phyloP scores from a whole-genome alignment of 306 rosid genomes.

The Lagenaria siceraria region DNA sequence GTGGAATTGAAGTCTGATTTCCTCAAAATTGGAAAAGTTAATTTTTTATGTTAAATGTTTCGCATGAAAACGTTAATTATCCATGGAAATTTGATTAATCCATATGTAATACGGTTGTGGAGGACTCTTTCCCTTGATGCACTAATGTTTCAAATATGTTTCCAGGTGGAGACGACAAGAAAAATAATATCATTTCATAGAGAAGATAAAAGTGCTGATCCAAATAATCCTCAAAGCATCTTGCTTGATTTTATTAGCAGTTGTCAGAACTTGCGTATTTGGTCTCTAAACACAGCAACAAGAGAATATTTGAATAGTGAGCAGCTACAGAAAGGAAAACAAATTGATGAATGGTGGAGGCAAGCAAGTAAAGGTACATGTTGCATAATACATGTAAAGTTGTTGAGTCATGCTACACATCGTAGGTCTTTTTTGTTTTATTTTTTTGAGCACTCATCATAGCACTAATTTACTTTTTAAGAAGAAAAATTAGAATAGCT shows the following conservation, averaged over 20 bases:
- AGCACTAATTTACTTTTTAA: neutral
- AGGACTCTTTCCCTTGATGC: neutral
- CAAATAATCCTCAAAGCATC: constrained; percentile 77
- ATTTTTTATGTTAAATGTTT: no score
- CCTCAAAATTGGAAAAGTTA: neutral
- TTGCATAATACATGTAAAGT: neutral
- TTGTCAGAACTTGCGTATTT: constrained; percentile 94
- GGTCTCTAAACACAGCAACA: constrained; percentile 85
- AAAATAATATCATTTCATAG: constrained; percentile 86
- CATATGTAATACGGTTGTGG: neutral
- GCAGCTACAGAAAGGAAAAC: constrained; percentile 97
- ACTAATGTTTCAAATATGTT: constrained; percentile 9
- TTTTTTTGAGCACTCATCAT: neutral
- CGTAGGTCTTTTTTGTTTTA: neutral
- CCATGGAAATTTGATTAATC: neutral
- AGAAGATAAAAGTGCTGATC: constrained; percentile 85
- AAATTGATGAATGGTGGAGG: constrained; percentile 99
- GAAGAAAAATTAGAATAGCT: neutral
- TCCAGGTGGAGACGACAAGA: constrained; percentile 86
- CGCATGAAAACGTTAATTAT: neutral
- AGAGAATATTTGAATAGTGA: constrained; percentile 89
- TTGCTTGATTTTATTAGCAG: constrained; percentile 91
- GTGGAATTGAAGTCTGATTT: neutral
- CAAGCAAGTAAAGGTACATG: constrained; percentile 81
- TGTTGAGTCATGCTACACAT: neutral